Conservation (phyloP, 768 basidiomycete species). For the Lentinula raphanica region DNA sequence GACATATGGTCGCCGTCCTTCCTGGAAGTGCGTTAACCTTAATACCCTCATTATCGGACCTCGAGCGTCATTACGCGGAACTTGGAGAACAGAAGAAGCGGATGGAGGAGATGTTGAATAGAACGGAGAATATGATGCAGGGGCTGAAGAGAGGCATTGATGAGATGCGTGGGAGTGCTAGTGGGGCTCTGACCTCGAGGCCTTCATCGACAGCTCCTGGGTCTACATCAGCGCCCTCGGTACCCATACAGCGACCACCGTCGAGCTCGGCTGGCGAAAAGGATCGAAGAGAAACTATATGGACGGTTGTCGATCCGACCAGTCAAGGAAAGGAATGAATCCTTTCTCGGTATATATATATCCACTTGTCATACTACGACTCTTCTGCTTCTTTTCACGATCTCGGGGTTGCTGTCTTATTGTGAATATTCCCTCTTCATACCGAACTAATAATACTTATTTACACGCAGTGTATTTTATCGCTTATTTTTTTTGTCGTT, state of each 20-base stretch:
- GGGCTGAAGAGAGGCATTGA: slow-evolving; percentile 72
- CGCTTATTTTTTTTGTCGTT: background rate
- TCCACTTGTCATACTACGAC: background rate
- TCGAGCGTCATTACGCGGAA: slow-evolving; percentile 68
- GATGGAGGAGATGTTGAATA: slow-evolving; percentile 70
- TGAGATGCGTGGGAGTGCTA: slow-evolving; percentile 55
- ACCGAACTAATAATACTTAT: background rate
- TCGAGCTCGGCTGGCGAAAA: slow-evolving; percentile 2
- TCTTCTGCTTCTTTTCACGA: background rate
- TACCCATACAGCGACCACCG: background rate
- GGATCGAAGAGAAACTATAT: slow-evolving; percentile 4
- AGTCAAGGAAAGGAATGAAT: background rate
- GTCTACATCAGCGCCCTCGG: background rate
- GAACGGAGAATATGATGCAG: slow-evolving; percentile 68
- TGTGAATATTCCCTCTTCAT: background rate
- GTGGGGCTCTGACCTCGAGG: background rate
- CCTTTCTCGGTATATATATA: background rate
- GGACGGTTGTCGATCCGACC: slow-evolving; percentile 1
- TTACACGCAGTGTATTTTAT: background rate
- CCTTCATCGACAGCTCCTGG: background rate
- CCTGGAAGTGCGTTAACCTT: slow-evolving; percentile 27
- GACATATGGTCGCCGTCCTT: slow-evolving; percentile 14
- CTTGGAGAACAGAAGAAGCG: slow-evolving; percentile 57
- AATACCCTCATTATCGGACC: slow-evolving; percentile 45
- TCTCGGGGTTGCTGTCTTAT: background rate